Percentiles rank a stretch among this genome's conserved stretches.
Evolutionary conservation across 331 rosid species (phyloP).

Genomic region (Malus hybrid): DNA sequence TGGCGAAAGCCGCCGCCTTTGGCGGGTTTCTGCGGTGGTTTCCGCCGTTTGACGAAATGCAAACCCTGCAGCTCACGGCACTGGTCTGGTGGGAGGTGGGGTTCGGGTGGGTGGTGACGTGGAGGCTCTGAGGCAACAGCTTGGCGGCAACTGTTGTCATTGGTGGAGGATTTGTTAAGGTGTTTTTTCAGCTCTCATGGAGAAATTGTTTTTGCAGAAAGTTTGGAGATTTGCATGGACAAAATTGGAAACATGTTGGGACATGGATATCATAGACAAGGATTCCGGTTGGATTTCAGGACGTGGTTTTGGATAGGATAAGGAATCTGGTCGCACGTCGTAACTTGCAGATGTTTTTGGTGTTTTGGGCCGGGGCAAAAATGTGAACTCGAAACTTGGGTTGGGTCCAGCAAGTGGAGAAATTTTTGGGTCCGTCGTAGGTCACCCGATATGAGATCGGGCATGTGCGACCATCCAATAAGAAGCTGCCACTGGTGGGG

Average conservation of each 20-base stretch:
- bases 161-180: slow-evolving; percentile 5
- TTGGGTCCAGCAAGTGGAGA: not conserved
- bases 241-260: not conserved
- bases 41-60: slow-evolving; percentile 18
- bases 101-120: slow-evolving; percentile 19
- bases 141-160: slow-evolving; percentile 63
- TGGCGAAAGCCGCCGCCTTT: slow-evolving; percentile 19
- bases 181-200: slow-evolving; percentile 18
- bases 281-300: slow-evolving; percentile 4
- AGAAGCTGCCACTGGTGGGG: not conserved
- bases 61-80: slow-evolving; percentile 27
- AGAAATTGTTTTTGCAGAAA: slow-evolving; percentile 8
- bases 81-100: slow-evolving; percentile 22
- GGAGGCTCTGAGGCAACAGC: slow-evolving; percentile 45
- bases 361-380: not conserved
- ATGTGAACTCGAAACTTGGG: not conserved
- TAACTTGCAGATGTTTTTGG: not conserved
- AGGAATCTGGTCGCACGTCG: not conserved
- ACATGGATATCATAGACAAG: not conserved
- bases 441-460: not conserved
- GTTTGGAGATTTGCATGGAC: not conserved
- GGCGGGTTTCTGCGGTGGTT: slow-evolving; percentile 1
- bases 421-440: not conserved
- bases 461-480: not conserved
- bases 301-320: slow-evolving; percentile 9